These are phyloP conservation scores for Cladophialophora exuberans DNA, from an alignment of 2,329 filamentous ascomycete species.

Conservation along the genomic window DNA sequence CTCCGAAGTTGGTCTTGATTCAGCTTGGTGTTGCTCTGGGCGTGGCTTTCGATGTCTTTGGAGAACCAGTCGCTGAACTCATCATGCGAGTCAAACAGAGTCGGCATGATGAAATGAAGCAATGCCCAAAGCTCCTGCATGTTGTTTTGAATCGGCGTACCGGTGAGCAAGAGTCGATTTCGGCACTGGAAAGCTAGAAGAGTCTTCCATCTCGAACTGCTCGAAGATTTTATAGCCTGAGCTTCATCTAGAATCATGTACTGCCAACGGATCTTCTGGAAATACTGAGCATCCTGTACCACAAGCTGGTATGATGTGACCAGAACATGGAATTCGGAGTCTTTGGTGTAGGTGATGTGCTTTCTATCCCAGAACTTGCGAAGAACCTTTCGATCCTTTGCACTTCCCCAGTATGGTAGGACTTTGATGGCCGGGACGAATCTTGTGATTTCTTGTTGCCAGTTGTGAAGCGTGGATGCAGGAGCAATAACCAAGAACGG, in stretches of 20 bases:
- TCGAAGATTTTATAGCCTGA: constrained; percentile 97
- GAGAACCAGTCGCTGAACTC: constrained; percentile 59
- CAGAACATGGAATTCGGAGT: constrained; percentile 92
- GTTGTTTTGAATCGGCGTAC: constrained; percentile 99
- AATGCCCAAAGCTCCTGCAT: constrained; percentile 99
- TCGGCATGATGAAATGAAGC: constrained; percentile 99
- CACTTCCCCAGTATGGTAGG: constrained; percentile 95
- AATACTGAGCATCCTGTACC: constrained; percentile 93
- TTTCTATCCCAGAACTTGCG: constrained; percentile 99
- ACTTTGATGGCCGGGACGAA: constrained; percentile 96
- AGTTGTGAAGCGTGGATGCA: constrained; percentile 95
- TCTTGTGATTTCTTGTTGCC: constrained; percentile 96
- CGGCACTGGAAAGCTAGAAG: constrained; percentile 92
- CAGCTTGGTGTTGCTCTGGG: constrained; percentile 98
- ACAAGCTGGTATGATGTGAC: constrained; percentile 97
- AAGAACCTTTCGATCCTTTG: constrained; percentile 89
- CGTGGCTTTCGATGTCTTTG: constrained; percentile 86
- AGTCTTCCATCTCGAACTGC: constrained; percentile 96
- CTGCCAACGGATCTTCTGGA: constrained; percentile 99
- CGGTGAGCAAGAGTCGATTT: constrained; percentile 89
- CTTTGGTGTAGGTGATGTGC: constrained; percentile 90
- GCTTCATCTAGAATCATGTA: constrained; percentile 99
- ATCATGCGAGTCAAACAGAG: constrained; percentile 72
- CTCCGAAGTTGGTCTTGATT: constrained; percentile 97
- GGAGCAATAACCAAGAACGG: constrained; percentile 96